Evolutionary conservation across 176 grass and related monocot species (phyloP).

Genomic region (Carex kokanica): DNA sequence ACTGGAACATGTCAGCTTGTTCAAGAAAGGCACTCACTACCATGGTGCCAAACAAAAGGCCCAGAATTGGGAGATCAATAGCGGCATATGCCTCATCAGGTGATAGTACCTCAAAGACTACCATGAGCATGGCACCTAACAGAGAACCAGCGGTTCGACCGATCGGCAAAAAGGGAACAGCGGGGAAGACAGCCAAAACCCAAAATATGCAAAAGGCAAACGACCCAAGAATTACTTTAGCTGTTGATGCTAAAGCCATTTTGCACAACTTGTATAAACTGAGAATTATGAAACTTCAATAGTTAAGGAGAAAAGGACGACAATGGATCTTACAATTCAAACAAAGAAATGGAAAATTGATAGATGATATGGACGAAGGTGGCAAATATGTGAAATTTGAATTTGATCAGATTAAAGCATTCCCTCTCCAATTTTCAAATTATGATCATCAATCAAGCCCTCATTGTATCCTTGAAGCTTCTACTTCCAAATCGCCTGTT

Average conservation of each 20-base stretch:
- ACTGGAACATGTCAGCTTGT: slow-evolving; percentile 38
- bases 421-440: background rate
- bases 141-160: slow-evolving; percentile 42
- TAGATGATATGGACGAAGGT: background rate
- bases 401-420: background rate
- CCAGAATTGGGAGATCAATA: slow-evolving; percentile 42
- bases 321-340: background rate
- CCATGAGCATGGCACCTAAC: slow-evolving; percentile 41
- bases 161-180: slow-evolving; percentile 38
- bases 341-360: background rate
- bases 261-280: background rate
- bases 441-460: background rate
- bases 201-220: slow-evolving; percentile 42
- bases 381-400: slow-evolving; percentile 10
- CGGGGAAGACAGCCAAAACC: slow-evolving; percentile 42
- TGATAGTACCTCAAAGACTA: slow-evolving; percentile 29
- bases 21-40: slow-evolving; percentile 45
- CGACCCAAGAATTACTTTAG: slow-evolving; percentile 31
- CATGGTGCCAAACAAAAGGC: slow-evolving; percentile 47
- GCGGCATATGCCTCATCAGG: slow-evolving; percentile 36
- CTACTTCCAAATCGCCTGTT: background rate
- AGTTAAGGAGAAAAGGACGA: background rate
- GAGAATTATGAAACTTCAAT: background rate
- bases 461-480: background rate
- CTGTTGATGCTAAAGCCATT: slow-evolving; percentile 26